phyloP scores from a whole-genome alignment of 768 basidiomycete genomes.

The Mycena venus region DNA sequence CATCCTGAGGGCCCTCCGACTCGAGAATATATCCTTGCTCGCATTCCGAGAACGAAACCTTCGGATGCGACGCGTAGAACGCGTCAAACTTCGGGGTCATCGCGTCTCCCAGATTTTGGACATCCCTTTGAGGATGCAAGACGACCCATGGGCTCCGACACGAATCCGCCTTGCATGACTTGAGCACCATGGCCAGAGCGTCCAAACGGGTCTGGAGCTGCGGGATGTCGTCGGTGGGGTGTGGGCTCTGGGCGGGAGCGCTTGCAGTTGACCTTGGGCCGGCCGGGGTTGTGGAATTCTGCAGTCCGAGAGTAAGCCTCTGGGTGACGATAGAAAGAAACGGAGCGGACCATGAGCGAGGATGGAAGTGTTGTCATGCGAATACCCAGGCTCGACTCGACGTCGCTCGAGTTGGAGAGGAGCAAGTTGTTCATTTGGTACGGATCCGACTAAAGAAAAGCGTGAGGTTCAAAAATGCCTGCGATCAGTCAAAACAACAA shows the following conservation, averaged over 20 bases:
- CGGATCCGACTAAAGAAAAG: too few relatives aligned
- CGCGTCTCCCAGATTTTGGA: neutral
- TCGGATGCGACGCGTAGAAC: neutral
- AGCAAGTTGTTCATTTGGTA: constrained; percentile 9
- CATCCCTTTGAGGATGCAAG: neutral
- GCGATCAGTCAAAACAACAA: too few relatives aligned
- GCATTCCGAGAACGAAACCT: neutral
- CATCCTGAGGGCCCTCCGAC: neutral
- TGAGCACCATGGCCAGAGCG: neutral
- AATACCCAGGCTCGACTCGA: too few relatives aligned
- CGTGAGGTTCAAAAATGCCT: too few relatives aligned
- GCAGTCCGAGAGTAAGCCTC: neutral
- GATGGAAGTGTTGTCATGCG: too few relatives aligned
- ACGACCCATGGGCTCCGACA: neutral
- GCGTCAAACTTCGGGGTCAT: neutral
- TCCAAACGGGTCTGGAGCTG: neutral
- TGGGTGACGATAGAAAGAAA: too few relatives aligned
- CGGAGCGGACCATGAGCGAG: too few relatives aligned
- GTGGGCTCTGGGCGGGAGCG: too few relatives aligned
- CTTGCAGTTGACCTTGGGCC: neutral
- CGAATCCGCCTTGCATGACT: neutral
- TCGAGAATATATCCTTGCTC: neutral
- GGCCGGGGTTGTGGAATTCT: neutral
- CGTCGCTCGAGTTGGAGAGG: too few relatives aligned
- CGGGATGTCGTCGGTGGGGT: neutral